phyloP scores from a whole-genome alignment of 768 basidiomycete genomes.

The Amanita rubescens region DNA sequence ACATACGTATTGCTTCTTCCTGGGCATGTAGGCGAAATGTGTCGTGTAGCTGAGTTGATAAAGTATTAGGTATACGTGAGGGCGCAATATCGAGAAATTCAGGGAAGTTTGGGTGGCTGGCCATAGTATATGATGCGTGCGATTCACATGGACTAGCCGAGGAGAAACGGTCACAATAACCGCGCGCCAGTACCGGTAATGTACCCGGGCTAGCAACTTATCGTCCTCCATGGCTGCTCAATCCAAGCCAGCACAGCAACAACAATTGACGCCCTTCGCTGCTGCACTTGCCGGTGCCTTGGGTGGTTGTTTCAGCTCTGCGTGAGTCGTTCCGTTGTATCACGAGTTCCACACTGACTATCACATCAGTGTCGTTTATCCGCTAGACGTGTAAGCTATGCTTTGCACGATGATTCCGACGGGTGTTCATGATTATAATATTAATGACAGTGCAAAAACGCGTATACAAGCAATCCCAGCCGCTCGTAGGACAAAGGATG shows the following conservation, averaged over 20 bases:
- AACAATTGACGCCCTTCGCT: slow-evolving; percentile 78
- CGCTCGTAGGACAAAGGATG: slow-evolving; percentile 45
- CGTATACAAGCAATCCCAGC: slow-evolving; percentile 78
- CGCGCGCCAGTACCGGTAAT: neutral
- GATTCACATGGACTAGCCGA: neutral
- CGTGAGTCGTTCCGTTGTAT: slow-evolving; percentile 46
- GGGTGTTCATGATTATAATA: slow-evolving; percentile 6
- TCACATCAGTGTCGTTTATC: slow-evolving; percentile 73
- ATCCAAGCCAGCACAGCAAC: slow-evolving; percentile 53
- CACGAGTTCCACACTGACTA: slow-evolving; percentile 7
- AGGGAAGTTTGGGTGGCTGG: slow-evolving; percentile 32
- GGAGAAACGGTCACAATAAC: neutral
- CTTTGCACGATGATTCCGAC: neutral
- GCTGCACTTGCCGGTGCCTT: slow-evolving; percentile 89
- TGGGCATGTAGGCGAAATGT: slow-evolving; percentile 34
- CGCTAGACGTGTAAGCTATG: slow-evolving; percentile 78
- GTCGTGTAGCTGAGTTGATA: slow-evolving; percentile 7
- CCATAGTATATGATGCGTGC: neutral
- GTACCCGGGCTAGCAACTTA: slow-evolving; percentile 5
- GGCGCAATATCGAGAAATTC: slow-evolving; percentile 28
- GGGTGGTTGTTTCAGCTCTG: slow-evolving; percentile 88
- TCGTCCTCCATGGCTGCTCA: slow-evolving; percentile 35
- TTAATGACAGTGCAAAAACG: slow-evolving; percentile 71
- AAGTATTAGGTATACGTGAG: slow-evolving; percentile 11
- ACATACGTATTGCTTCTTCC: slow-evolving; percentile 52